A percentile compares a stretch with the other conserved stretches of the same genome.
Evolutionary conservation across 306 rosid genomes (phyloP).

Genomic region (Canavalia gladiata): DNA sequence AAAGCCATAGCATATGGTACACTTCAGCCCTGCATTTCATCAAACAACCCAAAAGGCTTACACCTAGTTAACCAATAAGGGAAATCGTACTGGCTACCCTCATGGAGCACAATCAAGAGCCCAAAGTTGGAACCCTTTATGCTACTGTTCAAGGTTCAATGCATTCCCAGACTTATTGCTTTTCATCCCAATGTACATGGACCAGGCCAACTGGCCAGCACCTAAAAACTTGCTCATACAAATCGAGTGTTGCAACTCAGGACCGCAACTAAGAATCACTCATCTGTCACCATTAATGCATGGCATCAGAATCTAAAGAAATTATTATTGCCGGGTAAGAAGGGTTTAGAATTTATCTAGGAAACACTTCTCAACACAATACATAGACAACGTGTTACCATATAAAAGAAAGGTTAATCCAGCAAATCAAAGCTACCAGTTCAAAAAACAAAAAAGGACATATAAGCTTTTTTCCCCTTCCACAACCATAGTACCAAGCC

Average conservation of each 20-base stretch:
- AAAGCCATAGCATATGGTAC: slow-evolving; percentile 31
- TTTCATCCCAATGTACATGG: slow-evolving; percentile 42
- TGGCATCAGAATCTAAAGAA: slow-evolving; percentile 18
- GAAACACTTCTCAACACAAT: slow-evolving; percentile 20
- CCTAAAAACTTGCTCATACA: neutral
- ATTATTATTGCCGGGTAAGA: neutral
- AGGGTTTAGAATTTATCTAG: neutral
- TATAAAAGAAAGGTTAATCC: slow-evolving; percentile 15
- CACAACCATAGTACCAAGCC: slow-evolving; percentile 11
- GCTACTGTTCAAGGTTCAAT: slow-evolving; percentile 47
- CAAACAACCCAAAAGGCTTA: slow-evolving; percentile 26
- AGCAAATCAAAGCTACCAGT: neutral
- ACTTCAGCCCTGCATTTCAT: neutral
- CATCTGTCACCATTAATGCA: neutral
- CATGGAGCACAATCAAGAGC: slow-evolving; percentile 36
- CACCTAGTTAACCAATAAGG: slow-evolving; percentile 30
- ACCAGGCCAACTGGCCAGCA: slow-evolving; percentile 42
- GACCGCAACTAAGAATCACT: slow-evolving; percentile 28
- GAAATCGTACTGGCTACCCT: slow-evolving; percentile 1
- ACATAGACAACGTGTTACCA: slow-evolving; percentile 16
- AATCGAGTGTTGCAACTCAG: slow-evolving; percentile 13
- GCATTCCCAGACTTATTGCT: slow-evolving; percentile 19
- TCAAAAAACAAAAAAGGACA: neutral
- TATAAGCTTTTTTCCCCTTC: neutral
- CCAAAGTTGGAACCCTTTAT: slow-evolving; percentile 34